Percentiles rank a stretch among this genome's conserved stretches.
Conservation (phyloP, 768 basidiomycete species). For the Pleurotus djamor region DNA sequence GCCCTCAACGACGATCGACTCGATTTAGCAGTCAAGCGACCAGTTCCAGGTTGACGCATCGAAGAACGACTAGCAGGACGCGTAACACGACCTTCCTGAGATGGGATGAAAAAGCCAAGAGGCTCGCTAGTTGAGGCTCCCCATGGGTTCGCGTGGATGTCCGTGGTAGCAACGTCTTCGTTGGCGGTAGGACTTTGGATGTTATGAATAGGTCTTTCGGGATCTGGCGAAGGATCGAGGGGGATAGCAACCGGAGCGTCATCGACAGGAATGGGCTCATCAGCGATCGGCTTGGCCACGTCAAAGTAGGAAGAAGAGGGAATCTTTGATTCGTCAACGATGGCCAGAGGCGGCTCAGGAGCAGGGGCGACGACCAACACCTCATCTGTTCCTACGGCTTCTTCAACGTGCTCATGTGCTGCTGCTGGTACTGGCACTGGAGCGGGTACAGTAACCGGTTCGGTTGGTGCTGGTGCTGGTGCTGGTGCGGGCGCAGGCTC, state of each 20-base stretch:
- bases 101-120: not conserved
- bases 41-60: not conserved
- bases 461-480: not conserved
- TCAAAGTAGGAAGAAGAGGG: constrained; percentile 21
- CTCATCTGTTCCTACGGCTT: constrained; percentile 7
- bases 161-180: not conserved
- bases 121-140: not conserved
- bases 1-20: constrained; percentile 1
- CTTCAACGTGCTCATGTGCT: constrained; percentile 6
- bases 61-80: constrained; percentile 3
- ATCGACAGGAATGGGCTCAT: constrained; percentile 13
- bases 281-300: constrained; percentile 22
- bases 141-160: constrained; percentile 3
- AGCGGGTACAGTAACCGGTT: not conserved
- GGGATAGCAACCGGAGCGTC: constrained; percentile 3
- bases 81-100: not conserved
- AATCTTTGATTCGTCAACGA: constrained; percentile 16
- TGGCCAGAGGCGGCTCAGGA: constrained; percentile 16
- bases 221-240: not conserved
- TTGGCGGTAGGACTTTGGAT: not conserved
- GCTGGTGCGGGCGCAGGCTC: constrained; percentile 1
- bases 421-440: constrained; percentile 5
- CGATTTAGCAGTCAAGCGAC: not conserved
- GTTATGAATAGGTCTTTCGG: constrained; percentile 2
- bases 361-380: constrained; percentile 5